Evolutionary conservation across 345 rosid genomes (phyloP).

Genomic region (Aurinia saxatilis): DNA sequence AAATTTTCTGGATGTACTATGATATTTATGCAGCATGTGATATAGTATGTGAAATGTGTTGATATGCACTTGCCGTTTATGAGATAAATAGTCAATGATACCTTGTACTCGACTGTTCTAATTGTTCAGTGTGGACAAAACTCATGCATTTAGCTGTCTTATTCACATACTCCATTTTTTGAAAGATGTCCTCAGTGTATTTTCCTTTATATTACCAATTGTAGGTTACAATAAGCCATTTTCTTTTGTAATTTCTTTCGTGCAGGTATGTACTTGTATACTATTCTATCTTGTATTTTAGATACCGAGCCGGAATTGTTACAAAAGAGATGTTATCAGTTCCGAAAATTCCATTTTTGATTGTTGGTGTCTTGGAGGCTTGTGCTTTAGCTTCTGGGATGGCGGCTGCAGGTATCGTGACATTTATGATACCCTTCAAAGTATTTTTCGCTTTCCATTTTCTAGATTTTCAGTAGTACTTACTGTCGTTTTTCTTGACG

Average conservation of each 20-base stretch:
- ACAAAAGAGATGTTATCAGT: conserved; percentile 89
- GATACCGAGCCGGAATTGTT: conserved; percentile 78
- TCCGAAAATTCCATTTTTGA: conserved; percentile 71
- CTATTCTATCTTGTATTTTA: conserved; percentile 58
- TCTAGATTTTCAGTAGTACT: conserved; percentile 18
- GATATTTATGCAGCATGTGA: too few species aligned
- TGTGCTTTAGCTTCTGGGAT: conserved; percentile 87
- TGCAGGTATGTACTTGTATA: conserved; percentile 73
- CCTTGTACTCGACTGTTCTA: too few species aligned
- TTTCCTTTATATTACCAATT: neutral
- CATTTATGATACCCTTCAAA: neutral
- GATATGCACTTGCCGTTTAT: too few species aligned
- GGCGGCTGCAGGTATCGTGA: conserved; percentile 81
- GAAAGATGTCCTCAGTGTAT: neutral
- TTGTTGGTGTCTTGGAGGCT: conserved; percentile 85
- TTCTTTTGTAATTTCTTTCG: neutral
- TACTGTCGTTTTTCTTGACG: conserved; percentile 24
- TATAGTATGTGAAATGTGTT: too few species aligned
- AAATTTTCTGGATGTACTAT: too few species aligned
- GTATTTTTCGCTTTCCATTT: too few species aligned
- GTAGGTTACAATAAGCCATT: neutral
- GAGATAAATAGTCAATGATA: too few species aligned
- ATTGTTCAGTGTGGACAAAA: neutral
- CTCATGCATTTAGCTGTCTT: neutral
- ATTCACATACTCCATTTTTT: neutral